These are phyloP conservation scores for Boletus coccyginus DNA, from an alignment of 768 basidiomycete genomes.

Conservation along the genomic window DNA sequence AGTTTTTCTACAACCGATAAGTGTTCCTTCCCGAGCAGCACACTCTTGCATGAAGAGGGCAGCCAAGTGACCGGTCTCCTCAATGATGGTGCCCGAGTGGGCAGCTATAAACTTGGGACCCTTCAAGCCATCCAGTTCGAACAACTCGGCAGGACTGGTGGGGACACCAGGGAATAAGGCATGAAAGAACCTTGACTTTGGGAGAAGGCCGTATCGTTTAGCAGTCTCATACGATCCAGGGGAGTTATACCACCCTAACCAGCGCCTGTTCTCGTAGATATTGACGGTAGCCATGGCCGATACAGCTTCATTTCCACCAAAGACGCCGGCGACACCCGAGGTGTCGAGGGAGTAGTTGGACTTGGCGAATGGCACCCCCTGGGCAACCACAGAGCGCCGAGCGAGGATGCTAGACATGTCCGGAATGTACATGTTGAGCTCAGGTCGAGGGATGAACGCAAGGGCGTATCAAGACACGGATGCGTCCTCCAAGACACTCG, in stretches of 20 bases:
- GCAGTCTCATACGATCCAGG: constrained; percentile 37
- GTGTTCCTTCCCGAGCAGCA: constrained; percentile 2
- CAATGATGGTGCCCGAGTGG: constrained; percentile 33
- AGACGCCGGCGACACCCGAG: constrained; percentile 36
- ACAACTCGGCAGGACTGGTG: constrained; percentile 31
- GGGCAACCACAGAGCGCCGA: constrained; percentile 13
- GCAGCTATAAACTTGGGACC: constrained; percentile 34
- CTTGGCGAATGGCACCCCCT: constrained; percentile 14
- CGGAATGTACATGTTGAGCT: constrained; percentile 25
- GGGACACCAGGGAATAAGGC: constrained; percentile 35
- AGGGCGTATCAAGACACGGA: background rate
- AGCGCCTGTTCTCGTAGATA: constrained; percentile 31
- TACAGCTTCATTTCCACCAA: constrained; percentile 38
- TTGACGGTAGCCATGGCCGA: constrained; percentile 39
- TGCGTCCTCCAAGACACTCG: too few species aligned
- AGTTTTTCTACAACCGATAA: constrained; percentile 25
- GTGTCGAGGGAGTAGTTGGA: constrained; percentile 29
- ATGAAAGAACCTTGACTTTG: constrained; percentile 33
- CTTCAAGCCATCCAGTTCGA: constrained; percentile 30
- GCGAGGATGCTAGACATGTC: constrained; percentile 9
- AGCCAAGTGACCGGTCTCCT: constrained; percentile 31
- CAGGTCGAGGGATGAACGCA: background rate
- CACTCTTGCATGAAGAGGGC: constrained; percentile 26
- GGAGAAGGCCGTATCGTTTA: constrained; percentile 32
- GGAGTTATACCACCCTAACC: constrained; percentile 39